phyloP scores from a whole-genome alignment of 2,329 filamentous ascomycete genomes.

The Corinectria fuckeliana region DNA sequence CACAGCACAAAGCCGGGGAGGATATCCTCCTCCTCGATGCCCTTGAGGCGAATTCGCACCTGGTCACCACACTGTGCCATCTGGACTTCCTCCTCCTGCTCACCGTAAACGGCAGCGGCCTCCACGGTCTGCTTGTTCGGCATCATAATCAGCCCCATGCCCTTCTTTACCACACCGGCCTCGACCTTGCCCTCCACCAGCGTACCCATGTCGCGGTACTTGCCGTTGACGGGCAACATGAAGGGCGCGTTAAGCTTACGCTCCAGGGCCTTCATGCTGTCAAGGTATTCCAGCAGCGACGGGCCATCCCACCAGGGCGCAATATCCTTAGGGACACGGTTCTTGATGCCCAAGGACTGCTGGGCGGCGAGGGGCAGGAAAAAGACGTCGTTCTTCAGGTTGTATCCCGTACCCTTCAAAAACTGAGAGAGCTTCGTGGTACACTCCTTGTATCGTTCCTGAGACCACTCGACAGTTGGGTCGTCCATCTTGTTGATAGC shows the following conservation, averaged over 20 bases:
- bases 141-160: slow-evolving; percentile 88
- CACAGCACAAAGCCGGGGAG: slow-evolving; percentile 95
- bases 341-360: slow-evolving; percentile 84
- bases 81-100: slow-evolving; percentile 90
- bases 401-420: slow-evolving; percentile 92
- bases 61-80: slow-evolving; percentile 92
- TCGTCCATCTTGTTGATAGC: slow-evolving; percentile 99
- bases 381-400: slow-evolving; percentile 88
- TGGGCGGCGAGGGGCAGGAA: slow-evolving; percentile 98
- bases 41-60: slow-evolving; percentile 87
- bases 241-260: slow-evolving; percentile 97
- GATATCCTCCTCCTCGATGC: slow-evolving; percentile 97
- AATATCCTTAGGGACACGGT: slow-evolving; percentile 77
- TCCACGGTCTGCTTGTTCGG: slow-evolving; percentile 85
- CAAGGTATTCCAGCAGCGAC: slow-evolving; percentile 93
- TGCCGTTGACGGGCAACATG: slow-evolving; percentile 98
- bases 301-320: slow-evolving; percentile 88
- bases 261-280: slow-evolving; percentile 89
- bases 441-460: slow-evolving; percentile 92
- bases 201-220: slow-evolving; percentile 97
- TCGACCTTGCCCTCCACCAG: slow-evolving; percentile 98
- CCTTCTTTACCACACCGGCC: slow-evolving; percentile 92
- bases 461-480: slow-evolving; percentile 92
- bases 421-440: slow-evolving; percentile 86
- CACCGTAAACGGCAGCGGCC: slow-evolving; percentile 86